phyloP scores from a whole-genome alignment of 257 asterid species.

The Penstemon eatonii region DNA sequence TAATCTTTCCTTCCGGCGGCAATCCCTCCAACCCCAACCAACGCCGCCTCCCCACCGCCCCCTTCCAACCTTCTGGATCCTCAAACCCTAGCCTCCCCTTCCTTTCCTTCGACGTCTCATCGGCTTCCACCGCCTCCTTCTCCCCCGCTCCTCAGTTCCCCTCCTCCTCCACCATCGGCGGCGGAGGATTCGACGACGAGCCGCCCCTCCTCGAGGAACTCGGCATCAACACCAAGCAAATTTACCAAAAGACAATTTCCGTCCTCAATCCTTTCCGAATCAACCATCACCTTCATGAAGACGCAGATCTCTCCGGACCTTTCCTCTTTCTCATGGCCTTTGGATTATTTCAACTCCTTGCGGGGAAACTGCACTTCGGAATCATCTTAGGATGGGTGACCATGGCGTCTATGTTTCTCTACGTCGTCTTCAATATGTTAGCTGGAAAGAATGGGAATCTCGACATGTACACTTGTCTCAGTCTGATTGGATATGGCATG shows the following conservation, averaged over 20 bases:
- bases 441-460: conserved; percentile 82
- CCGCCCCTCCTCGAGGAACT: conserved; percentile 90
- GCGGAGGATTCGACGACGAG: conserved; percentile 72
- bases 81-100: conserved; percentile 69
- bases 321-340: conserved; percentile 83
- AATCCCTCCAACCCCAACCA: conserved; percentile 55
- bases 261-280: conserved; percentile 69
- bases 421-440: conserved; percentile 80
- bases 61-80: conserved; percentile 75
- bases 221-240: conserved; percentile 92
- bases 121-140: conserved; percentile 71
- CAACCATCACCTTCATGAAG: conserved; percentile 74
- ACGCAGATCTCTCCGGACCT: conserved; percentile 91
- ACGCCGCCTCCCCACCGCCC: conserved; percentile 85
- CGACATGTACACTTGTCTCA: conserved; percentile 82
- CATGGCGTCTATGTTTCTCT: conserved; percentile 72
- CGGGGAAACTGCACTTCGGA: conserved; percentile 85
- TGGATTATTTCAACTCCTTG: conserved; percentile 84
- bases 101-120: conserved; percentile 77
- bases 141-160: conserved; percentile 45
- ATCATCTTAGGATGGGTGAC: conserved; percentile 86
- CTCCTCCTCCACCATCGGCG: conserved; percentile 15
- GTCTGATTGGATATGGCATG: conserved; percentile 89
- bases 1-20: conserved; percentile 71
- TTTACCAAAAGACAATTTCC: conserved; percentile 74